Percentiles rank a stretch among this genome's conserved stretches.
Conservation (phyloP, 2,329 filamentous ascomycete species). For the Alternaria infectoria region DNA sequence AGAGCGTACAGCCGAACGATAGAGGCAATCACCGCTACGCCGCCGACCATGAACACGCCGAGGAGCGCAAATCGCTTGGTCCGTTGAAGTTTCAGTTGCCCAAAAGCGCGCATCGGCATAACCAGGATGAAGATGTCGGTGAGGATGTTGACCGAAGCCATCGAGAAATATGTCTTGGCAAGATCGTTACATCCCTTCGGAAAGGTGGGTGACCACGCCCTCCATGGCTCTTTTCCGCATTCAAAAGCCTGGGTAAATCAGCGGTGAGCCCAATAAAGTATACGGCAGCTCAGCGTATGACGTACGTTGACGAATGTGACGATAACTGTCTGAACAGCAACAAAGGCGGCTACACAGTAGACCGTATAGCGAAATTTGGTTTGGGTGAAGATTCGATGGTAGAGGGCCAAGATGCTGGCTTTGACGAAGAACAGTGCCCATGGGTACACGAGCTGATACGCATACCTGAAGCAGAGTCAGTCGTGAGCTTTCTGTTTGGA, state of each 20-base stretch:
- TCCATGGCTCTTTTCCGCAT: constrained; percentile 16
- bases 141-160: constrained; percentile 25
- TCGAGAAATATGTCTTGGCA: constrained; percentile 23
- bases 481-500: background rate
- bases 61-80: constrained; percentile 23
- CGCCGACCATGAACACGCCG: constrained; percentile 28
- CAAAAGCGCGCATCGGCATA: constrained; percentile 26
- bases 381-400: constrained; percentile 26
- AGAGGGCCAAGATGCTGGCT: constrained; percentile 30
- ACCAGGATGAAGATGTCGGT: constrained; percentile 25
- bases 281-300: background rate
- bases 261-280: background rate
- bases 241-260: constrained; percentile 24
- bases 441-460: constrained; percentile 33
- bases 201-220: constrained; percentile 26
- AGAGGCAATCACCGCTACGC: constrained; percentile 26
- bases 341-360: constrained; percentile 10
- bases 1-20: constrained; percentile 27
- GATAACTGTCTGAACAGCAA: constrained; percentile 15
- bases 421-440: constrained; percentile 30
- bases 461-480: constrained; percentile 14
- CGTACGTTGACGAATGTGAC: constrained; percentile 25
- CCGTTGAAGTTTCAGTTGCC: constrained; percentile 19
- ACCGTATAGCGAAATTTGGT: constrained; percentile 14
- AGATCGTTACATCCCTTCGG: constrained; percentile 30